Evolutionary conservation across 768 basidiomycete species (phyloP).

Genomic region (Exidia glandulosa): DNA sequence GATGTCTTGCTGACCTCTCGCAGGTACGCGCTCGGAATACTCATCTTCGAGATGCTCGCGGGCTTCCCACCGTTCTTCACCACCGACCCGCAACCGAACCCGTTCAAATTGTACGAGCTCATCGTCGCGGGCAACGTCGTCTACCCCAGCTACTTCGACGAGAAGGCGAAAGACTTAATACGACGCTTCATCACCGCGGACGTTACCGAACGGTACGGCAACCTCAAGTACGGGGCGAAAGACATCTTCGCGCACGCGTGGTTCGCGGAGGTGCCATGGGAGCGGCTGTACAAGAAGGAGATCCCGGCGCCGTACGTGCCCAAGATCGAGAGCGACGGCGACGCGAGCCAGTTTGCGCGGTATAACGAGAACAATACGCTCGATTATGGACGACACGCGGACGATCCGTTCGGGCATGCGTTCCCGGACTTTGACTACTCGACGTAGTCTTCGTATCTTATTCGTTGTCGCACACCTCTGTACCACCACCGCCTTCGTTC

Average conservation of each 20-base stretch:
- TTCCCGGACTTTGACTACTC: slow-evolving; percentile 81
- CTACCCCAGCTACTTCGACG: slow-evolving; percentile 67
- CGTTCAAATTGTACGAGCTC: slow-evolving; percentile 82
- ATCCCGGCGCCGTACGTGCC: slow-evolving; percentile 94
- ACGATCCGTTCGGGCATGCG: slow-evolving; percentile 51
- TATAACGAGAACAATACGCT: background rate
- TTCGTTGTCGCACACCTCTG: no score
- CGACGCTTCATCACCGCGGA: slow-evolving; percentile 83
- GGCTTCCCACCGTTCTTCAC: slow-evolving; percentile 94
- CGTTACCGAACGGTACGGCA: slow-evolving; percentile 80
- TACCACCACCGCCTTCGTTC: no score
- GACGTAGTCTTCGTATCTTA: no score
- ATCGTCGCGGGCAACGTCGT: slow-evolving; percentile 77
- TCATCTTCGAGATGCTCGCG: slow-evolving; percentile 96
- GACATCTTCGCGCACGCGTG: slow-evolving; percentile 91
- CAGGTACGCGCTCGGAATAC: slow-evolving; percentile 94
- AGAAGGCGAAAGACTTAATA: slow-evolving; percentile 78
- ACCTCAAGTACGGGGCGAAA: slow-evolving; percentile 76
- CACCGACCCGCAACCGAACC: slow-evolving; percentile 54
- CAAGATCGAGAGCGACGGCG: slow-evolving; percentile 82
- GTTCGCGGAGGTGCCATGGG: slow-evolving; percentile 93
- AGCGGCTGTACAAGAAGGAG: slow-evolving; percentile 63
- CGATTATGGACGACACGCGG: slow-evolving; percentile 44
- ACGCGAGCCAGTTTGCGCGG: slow-evolving; percentile 54
- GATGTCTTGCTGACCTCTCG: slow-evolving; percentile 23